Conservation (phyloP, 164 flowering plant genomes). For the Warburgia ugandensis region DNA sequence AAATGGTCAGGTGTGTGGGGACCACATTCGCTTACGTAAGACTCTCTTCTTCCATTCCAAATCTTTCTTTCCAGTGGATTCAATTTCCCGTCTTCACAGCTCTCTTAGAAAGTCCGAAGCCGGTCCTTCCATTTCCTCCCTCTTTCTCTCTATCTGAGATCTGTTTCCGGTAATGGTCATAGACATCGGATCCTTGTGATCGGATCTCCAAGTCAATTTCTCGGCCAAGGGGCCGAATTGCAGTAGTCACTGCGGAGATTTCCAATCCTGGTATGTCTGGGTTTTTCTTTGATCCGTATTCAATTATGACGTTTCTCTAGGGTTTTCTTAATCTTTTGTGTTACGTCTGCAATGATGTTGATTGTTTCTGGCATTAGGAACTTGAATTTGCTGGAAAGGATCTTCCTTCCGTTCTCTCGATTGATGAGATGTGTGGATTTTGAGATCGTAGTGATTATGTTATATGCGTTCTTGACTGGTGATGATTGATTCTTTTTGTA, state of each 20-base stretch:
- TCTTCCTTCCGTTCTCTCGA: not conserved
- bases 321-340: not conserved
- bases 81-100: too few relatives aligned
- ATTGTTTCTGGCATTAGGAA: not conserved
- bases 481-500: too few relatives aligned
- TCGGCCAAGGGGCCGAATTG: constrained; percentile 8
- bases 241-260: not conserved
- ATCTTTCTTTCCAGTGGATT: too few relatives aligned
- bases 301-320: not conserved
- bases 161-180: not conserved
- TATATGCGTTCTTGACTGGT: too few relatives aligned
- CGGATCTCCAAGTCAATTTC: constrained; percentile 7
- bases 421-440: not conserved
- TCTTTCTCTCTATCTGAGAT: not conserved
- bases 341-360: not conserved
- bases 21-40: too few relatives aligned
- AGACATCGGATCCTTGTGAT: constrained; percentile 6
- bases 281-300: not conserved
- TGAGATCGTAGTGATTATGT: too few relatives aligned
- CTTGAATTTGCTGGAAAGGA: not conserved
- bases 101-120: too few relatives aligned
- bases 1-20: too few relatives aligned
- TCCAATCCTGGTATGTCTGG: constrained; percentile 12
- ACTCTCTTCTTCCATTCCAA: too few relatives aligned
- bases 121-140: too few relatives aligned